Percentiles rank a stretch among this genome's conserved stretches.
Conservation (phyloP, 106 monocot species). For the Vanilla planifolia region DNA sequence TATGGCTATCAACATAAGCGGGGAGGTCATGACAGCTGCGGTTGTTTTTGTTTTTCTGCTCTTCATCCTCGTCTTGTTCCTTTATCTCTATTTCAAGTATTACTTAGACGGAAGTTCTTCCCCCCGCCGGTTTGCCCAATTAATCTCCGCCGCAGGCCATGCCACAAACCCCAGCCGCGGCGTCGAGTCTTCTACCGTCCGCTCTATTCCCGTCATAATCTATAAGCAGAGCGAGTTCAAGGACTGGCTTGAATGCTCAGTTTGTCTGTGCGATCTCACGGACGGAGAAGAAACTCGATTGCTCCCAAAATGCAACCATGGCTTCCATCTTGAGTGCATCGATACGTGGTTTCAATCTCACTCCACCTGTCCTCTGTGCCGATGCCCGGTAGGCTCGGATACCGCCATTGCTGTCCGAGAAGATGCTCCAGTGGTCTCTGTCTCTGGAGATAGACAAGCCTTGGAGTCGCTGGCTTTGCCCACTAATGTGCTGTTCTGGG, state of each 20-base stretch:
- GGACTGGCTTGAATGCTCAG: conserved; percentile 8
- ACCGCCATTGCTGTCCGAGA: no score
- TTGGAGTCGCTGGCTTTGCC: conserved; percentile 21
- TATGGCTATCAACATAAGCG: not conserved
- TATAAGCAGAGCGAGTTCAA: not conserved
- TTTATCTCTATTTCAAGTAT: not conserved
- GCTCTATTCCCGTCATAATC: not conserved
- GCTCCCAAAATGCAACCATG: conserved; percentile 44
- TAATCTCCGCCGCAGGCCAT: not conserved
- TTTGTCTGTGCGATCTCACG: conserved; percentile 17
- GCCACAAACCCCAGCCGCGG: not conserved
- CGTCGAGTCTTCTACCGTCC: not conserved
- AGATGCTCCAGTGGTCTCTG: not conserved
- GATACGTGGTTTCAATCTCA: conserved; percentile 41
- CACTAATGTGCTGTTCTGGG: conserved; percentile 21
- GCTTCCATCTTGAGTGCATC: conserved; percentile 46
- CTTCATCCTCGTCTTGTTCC: not conserved
- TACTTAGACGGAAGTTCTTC: not conserved
- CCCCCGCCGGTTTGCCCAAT: not conserved
- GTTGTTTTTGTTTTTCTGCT: not conserved
- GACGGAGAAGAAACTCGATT: conserved; percentile 22
- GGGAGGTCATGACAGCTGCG: not conserved
- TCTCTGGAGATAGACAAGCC: not conserved
- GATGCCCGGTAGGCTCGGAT: conserved; percentile 10
- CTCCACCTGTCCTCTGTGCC: conserved; percentile 43